Evolutionary conservation across 805 yeast genomes (phyloP).

Genomic region (Zygotorulaspora danielsina): DNA sequence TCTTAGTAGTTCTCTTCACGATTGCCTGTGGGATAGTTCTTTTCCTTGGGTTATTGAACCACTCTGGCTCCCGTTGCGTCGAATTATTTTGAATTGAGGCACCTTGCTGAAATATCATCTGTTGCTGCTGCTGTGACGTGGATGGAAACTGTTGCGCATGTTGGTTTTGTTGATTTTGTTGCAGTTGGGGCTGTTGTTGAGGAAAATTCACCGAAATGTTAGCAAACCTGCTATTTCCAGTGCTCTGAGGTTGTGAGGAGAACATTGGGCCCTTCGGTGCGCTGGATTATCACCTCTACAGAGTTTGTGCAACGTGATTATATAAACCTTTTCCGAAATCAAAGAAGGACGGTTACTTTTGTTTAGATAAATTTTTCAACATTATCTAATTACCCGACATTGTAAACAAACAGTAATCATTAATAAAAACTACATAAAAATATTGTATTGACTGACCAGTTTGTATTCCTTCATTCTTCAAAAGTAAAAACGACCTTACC

Average conservation of each 20-base stretch:
- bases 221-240: conserved; percentile 19
- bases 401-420: too few species aligned
- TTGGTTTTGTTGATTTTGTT: conserved; percentile 30
- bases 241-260: conserved; percentile 12
- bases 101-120: conserved; percentile 12
- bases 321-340: too few species aligned
- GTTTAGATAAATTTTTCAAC: conserved; percentile 3
- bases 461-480: not conserved
- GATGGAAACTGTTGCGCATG: conserved; percentile 27
- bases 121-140: conserved; percentile 30
- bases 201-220: conserved; percentile 23
- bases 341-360: not conserved
- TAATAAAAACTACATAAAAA: too few species aligned
- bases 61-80: conserved; percentile 30
- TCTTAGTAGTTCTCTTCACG: conserved; percentile 38
- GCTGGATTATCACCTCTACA: too few species aligned
- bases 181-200: conserved; percentile 25
- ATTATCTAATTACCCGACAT: too few species aligned
- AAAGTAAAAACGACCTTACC: conserved; percentile 55
- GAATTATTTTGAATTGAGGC: conserved; percentile 4
- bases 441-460: too few species aligned
- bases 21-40: conserved; percentile 46
- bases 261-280: conserved; percentile 13
- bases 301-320: too few species aligned
- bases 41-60: conserved; percentile 43